phyloP scores from a whole-genome alignment of 768 basidiomycete species.

The Podaxis pistillaris region DNA sequence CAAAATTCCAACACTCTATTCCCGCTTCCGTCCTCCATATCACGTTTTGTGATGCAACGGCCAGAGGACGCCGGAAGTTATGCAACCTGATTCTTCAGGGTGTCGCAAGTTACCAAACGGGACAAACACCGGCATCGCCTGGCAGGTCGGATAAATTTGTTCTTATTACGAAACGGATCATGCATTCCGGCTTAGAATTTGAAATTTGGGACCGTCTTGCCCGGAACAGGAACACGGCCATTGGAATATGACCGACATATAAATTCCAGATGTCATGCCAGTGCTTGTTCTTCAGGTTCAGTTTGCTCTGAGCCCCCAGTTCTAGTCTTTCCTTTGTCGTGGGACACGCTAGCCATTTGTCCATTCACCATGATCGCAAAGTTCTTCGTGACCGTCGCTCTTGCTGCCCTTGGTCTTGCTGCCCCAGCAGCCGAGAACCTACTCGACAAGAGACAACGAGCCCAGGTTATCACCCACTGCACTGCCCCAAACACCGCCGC shows the following conservation, averaged over 20 bases:
- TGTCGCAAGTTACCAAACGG: background rate
- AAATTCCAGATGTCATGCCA: background rate
- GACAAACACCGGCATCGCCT: slow-evolving; percentile 3
- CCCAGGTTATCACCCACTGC: slow-evolving; percentile 31
- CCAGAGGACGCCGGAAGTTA: background rate
- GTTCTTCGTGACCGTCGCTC: slow-evolving; percentile 13
- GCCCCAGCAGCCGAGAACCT: slow-evolving; percentile 13
- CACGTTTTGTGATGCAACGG: background rate
- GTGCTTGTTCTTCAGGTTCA: background rate
- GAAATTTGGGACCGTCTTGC: background rate
- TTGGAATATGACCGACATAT: background rate
- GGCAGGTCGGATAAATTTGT: background rate
- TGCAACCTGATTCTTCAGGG: background rate
- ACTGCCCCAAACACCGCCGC: slow-evolving; percentile 30
- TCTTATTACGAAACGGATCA: background rate
- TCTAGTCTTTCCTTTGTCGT: too few species aligned
- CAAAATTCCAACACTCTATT: background rate
- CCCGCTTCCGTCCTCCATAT: background rate
- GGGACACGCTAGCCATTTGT: background rate
- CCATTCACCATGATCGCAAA: background rate
- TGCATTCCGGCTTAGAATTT: background rate
- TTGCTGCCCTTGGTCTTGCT: slow-evolving; percentile 13
- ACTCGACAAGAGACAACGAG: slow-evolving; percentile 11
- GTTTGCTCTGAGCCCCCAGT: background rate
- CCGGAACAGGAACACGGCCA: background rate